Conservation (phyloP, 2,329 filamentous ascomycete genomes). For the Aureobasidium sp. region DNA sequence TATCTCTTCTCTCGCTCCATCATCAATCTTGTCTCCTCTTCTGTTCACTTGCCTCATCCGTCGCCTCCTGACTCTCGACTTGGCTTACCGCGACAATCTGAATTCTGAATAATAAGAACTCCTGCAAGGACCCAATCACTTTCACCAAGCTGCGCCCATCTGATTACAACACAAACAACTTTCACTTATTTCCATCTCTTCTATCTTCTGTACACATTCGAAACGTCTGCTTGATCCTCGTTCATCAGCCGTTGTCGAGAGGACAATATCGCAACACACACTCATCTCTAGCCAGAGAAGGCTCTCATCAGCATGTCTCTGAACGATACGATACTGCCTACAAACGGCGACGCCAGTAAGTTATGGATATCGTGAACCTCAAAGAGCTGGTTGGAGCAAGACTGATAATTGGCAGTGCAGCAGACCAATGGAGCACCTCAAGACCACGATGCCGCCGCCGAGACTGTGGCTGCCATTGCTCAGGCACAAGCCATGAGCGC, state of each 20-base stretch:
- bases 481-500: conserved; percentile 36
- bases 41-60: neutral
- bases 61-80: neutral
- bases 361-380: neutral
- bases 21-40: neutral
- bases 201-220: neutral
- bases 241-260: neutral
- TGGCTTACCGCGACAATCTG: neutral
- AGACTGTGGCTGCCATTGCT: conserved; percentile 32
- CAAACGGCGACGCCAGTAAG: neutral
- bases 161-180: neutral
- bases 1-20: neutral
- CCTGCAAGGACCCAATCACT: neutral
- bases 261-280: neutral
- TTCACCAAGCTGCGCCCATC: neutral
- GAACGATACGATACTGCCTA: neutral
- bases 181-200: neutral
- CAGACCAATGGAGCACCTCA: conserved; percentile 21
- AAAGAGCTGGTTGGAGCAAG: neutral
- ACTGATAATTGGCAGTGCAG: neutral
- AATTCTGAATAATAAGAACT: neutral
- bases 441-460: conserved; percentile 29
- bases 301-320: neutral
- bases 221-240: no score
- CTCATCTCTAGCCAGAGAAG: neutral